Evolutionary conservation across 129 eudicot genomes (phyloP), one percentile per base, ranked within the genome.

Genomic region (Artemisia annua): DNA sequence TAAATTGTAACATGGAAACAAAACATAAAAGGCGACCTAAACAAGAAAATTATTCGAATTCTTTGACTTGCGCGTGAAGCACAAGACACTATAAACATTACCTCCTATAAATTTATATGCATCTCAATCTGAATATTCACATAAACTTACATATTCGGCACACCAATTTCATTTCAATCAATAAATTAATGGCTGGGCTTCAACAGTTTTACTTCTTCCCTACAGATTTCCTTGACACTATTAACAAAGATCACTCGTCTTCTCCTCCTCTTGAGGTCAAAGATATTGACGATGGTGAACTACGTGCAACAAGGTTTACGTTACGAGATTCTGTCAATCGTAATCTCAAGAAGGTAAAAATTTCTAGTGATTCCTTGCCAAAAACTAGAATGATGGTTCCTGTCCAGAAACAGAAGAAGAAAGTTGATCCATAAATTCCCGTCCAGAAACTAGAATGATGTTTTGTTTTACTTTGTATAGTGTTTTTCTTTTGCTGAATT

Each of bases 161-260:
- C 14, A 1, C 30, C 43, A 8, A 51, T 15, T 32, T 35, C 9
- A 30, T 4, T 59, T 17, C 12, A 18, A 35, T 15, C 44, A 16
- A n/a, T 8, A 15, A 35, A 52, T 48, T 13, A 63, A 78, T 78
- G 82, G 82, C 82, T 30, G 77, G 78, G 73, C 78, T 78, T 56
- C 82, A 71, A 71, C 78, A 78, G n/a, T 78, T 64, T 61, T 78
- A 78, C 68, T 78, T 78, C 73, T 78, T 78, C 62, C 82, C 82
- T 8, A 78, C 82, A 6, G 82, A 78, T 71, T 78, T 78, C 28
- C 80, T 76, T 1, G 75, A 76, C 69, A 67, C 75, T 43, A 76
- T 76, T 35, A 35, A 35, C 51, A 76, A 19, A 76, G 68, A 77
- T 49, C 72, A 26, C 28, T 73, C 54, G n/a, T 53, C 44, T 7